phyloP scores from a whole-genome alignment of 352 stramenopile genomes.

The Pythium myriotylum region DNA sequence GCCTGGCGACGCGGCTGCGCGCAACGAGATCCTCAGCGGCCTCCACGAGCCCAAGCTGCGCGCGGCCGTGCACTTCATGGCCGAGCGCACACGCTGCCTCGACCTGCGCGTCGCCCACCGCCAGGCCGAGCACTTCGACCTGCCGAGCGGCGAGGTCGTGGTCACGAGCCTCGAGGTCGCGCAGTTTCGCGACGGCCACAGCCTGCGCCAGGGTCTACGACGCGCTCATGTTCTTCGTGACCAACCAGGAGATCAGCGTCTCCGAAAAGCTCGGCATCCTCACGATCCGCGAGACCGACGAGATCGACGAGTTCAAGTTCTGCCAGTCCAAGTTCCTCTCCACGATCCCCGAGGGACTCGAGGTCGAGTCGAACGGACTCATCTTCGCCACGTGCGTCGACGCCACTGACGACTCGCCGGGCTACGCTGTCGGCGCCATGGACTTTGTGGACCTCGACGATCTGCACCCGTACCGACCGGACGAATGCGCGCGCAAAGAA shows the following conservation, averaged over 20 bases:
- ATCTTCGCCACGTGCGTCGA: no score
- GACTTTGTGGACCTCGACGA: background rate
- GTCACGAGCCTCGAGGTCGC: conserved; percentile 1
- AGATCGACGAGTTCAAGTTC: conserved; percentile 1
- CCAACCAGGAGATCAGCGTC: conserved; percentile 9
- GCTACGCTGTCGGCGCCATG: background rate
- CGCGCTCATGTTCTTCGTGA: conserved; percentile 1
- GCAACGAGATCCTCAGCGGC: background rate
- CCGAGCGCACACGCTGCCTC: conserved; percentile 8
- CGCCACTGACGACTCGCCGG: no score
- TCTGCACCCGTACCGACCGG: conserved; percentile 14
- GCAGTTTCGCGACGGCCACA: conserved; percentile 2
- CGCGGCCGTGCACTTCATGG: background rate
- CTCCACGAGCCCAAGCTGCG: background rate
- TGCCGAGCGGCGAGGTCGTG: background rate
- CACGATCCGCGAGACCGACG: conserved; percentile 15
- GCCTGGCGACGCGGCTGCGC: background rate
- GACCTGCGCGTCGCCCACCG: background rate
- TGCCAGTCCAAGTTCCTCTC: background rate
- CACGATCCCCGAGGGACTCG: no score
- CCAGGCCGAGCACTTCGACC: conserved; percentile 5
- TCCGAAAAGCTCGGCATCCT: conserved; percentile 8
- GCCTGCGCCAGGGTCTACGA: conserved; percentile 14
- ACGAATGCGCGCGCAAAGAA: conserved; percentile 7
- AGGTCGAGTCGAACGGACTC: no score